These are phyloP conservation scores for Stachybotrys echinatus DNA, from an alignment of 2,329 filamentous ascomycete genomes.

Conservation along the genomic window DNA sequence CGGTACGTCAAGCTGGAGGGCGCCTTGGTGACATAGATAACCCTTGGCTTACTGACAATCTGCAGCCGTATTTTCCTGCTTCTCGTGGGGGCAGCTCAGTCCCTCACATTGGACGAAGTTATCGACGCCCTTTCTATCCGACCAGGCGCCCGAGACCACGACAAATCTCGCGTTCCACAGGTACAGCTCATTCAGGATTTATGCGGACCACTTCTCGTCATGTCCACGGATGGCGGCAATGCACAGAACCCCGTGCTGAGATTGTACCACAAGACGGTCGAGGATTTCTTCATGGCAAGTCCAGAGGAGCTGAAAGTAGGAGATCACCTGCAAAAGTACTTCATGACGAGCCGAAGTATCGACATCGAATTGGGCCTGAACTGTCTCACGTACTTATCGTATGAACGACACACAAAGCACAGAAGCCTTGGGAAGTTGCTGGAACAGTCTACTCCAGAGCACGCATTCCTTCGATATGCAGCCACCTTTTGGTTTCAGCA, in stretches of 20 bases:
- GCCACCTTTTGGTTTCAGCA: constrained; percentile 1
- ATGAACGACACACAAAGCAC: neutral
- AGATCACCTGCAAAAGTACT: neutral
- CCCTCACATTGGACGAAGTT: neutral
- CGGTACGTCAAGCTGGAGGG: neutral
- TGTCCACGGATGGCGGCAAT: no score
- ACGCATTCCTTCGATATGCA: neutral
- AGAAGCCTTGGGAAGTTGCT: neutral
- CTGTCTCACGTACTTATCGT: neutral
- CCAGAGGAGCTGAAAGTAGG: neutral
- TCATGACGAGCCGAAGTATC: neutral
- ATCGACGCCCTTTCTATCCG: neutral
- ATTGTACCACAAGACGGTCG: neutral
- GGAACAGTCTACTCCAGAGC: neutral
- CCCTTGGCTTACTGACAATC: neutral
- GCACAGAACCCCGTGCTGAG: neutral
- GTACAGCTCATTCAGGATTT: neutral
- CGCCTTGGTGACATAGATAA: neutral
- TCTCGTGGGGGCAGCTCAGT: neutral
- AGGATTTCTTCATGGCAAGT: neutral
- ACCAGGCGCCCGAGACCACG: neutral
- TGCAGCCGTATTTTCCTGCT: neutral
- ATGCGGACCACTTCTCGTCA: neutral
- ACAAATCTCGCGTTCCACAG: neutral
- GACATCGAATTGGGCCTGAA: neutral